phyloP scores from a whole-genome alignment of 2,329 filamentous ascomycete species.

The Aureobasidium sp. region DNA sequence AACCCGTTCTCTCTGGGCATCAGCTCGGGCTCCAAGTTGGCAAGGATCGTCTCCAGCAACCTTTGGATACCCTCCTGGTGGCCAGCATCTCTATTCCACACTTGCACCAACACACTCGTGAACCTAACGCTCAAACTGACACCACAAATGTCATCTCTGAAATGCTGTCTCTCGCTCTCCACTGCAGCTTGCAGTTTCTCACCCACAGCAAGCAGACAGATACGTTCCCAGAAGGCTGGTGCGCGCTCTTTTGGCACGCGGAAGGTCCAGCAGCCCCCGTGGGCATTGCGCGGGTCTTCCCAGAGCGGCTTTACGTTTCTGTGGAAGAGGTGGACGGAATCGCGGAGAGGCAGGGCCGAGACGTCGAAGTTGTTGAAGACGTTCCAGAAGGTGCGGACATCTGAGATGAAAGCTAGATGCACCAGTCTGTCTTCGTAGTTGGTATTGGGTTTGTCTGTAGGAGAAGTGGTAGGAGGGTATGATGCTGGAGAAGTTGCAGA shows the following conservation, averaged over 20 bases:
- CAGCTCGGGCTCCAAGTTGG: slow-evolving; percentile 64
- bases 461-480: not conserved
- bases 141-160: slow-evolving; percentile 77
- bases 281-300: slow-evolving; percentile 78
- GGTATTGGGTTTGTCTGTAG: slow-evolving; percentile 10
- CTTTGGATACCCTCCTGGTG: slow-evolving; percentile 71
- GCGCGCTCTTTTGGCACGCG: slow-evolving; percentile 67
- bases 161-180: slow-evolving; percentile 45
- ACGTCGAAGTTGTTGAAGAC: slow-evolving; percentile 65
- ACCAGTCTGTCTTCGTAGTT: slow-evolving; percentile 39
- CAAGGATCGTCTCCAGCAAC: slow-evolving; percentile 63
- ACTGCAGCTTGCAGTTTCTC: slow-evolving; percentile 69
- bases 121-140: slow-evolving; percentile 81
- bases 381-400: slow-evolving; percentile 41
- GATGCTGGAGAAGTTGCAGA: not conserved
- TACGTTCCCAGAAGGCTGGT: slow-evolving; percentile 69
- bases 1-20: slow-evolving; percentile 53
- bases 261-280: slow-evolving; percentile 88
- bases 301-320: slow-evolving; percentile 72
- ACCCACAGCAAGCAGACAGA: slow-evolving; percentile 74
- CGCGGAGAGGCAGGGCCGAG: slow-evolving; percentile 59
- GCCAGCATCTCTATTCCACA: slow-evolving; percentile 86
- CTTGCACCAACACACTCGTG: slow-evolving; percentile 77
- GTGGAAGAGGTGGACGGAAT: slow-evolving; percentile 68
- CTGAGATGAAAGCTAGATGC: slow-evolving; percentile 36